Conservation (phyloP, 2,329 filamentous ascomycete species). For the Cladosporium phlei region DNA sequence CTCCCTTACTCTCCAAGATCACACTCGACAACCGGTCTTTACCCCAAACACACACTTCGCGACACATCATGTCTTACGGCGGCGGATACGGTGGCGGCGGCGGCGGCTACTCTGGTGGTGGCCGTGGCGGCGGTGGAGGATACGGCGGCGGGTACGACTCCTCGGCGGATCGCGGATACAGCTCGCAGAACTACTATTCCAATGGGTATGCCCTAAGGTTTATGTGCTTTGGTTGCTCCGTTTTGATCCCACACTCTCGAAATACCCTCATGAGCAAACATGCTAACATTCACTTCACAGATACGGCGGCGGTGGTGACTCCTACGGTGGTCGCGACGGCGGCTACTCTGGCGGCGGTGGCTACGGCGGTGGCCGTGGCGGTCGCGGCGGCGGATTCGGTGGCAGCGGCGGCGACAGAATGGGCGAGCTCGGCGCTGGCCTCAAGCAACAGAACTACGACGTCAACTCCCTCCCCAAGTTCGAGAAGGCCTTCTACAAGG, state of each 20-base stretch:
- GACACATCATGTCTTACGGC: slow-evolving; percentile 43
- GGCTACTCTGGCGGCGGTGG: slow-evolving; percentile 12
- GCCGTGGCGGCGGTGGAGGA: slow-evolving; percentile 13
- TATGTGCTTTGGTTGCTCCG: slow-evolving; percentile 34
- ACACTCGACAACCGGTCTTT: slow-evolving; percentile 9
- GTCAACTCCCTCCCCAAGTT: slow-evolving; percentile 80
- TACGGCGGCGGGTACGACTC: slow-evolving; percentile 30
- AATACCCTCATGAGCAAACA: background rate
- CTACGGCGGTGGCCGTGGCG: slow-evolving; percentile 6
- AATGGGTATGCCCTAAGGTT: slow-evolving; percentile 43
- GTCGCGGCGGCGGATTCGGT: slow-evolving; percentile 41
- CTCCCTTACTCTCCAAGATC: slow-evolving; percentile 6
- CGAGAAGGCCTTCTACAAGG: slow-evolving; percentile 99
- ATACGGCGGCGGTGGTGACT: slow-evolving; percentile 24
- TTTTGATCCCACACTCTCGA: slow-evolving; percentile 5
- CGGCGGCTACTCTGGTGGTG: slow-evolving; percentile 28
- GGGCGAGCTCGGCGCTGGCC: slow-evolving; percentile 78
- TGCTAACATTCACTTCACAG: slow-evolving; percentile 11
- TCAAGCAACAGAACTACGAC: slow-evolving; percentile 90
- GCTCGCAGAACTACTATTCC: slow-evolving; percentile 45
- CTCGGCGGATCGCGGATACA: slow-evolving; percentile 38
- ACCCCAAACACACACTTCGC: background rate
- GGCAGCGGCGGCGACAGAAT: slow-evolving; percentile 85
- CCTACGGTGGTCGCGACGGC: slow-evolving; percentile 25
- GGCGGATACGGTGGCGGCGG: slow-evolving; percentile 29